Evolutionary conservation across 2,329 filamentous ascomycete genomes (phyloP).

Genomic region (Aspergillus transmontanensis): DNA sequence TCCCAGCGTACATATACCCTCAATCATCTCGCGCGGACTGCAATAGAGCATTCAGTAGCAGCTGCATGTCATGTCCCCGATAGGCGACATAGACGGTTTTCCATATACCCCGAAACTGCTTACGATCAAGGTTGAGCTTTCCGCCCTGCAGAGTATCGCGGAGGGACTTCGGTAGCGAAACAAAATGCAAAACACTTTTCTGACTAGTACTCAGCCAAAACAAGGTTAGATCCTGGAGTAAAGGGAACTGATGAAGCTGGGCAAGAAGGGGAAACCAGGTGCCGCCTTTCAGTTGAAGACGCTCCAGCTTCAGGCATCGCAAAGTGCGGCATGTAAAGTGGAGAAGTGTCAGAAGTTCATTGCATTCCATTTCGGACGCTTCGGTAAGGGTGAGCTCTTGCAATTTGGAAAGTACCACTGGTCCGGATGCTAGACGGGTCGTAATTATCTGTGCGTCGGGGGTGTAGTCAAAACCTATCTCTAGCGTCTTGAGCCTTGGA

Average conservation of each 20-base stretch:
- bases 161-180: neutral
- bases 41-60: neutral
- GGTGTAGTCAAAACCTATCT: neutral
- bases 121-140: neutral
- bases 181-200: neutral
- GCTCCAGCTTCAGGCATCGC: neutral
- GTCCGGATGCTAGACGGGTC: neutral
- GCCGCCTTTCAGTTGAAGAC: neutral
- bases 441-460: neutral
- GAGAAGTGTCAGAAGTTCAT: neutral
- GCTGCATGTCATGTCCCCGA: neutral
- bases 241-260: neutral
- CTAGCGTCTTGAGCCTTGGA: neutral
- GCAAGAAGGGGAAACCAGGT: neutral
- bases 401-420: neutral
- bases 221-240: neutral
- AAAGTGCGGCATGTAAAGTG: neutral
- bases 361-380: neutral
- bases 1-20: accelerated
- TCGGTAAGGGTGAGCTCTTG: neutral
- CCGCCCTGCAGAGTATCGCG: neutral
- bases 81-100: neutral
- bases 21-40: neutral
- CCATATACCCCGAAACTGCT: neutral
- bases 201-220: neutral